Conservation (phyloP, 495 filamentous ascomycete species). For the Mycothermus thermophilus region DNA sequence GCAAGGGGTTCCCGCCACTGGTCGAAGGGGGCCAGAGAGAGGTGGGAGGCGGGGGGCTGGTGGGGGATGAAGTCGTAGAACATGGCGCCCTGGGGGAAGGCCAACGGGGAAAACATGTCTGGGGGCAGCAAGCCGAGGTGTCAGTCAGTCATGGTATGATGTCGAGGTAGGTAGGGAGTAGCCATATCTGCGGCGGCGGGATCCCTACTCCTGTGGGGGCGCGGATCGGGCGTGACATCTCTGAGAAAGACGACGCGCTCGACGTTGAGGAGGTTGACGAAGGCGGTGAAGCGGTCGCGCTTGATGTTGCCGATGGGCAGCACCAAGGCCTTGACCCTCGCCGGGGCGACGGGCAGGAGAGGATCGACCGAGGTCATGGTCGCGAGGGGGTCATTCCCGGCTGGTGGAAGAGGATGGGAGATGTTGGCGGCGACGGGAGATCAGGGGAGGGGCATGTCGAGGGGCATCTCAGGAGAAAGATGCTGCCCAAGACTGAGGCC, state of each 20-base stretch:
- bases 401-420: no score
- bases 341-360: slow-evolving; percentile 77
- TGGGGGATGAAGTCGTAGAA: slow-evolving; percentile 81
- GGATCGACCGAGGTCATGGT: slow-evolving; percentile 77
- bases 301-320: slow-evolving; percentile 78
- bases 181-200: no score
- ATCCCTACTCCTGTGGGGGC: slow-evolving; percentile 72
- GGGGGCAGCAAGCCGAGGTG: slow-evolving; percentile 1
- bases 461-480: no score
- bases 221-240: slow-evolving; percentile 78
- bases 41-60: slow-evolving; percentile 59
- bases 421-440: no score
- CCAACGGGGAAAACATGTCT: slow-evolving; percentile 94
- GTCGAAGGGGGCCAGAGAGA: slow-evolving; percentile 73
- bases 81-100: slow-evolving; percentile 77
- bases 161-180: no score
- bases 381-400: slow-evolving; percentile 16
- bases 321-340: slow-evolving; percentile 69
- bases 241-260: slow-evolving; percentile 78
- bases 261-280: slow-evolving; percentile 60
- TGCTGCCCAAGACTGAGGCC: no score
- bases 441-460: slow-evolving; percentile 12
- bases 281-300: slow-evolving; percentile 62
- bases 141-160: background rate
- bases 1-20: slow-evolving; percentile 66